Base-by-base conservation (phyloP, 78 protist species). In the Dictyostelium firmibasis region DNA sequence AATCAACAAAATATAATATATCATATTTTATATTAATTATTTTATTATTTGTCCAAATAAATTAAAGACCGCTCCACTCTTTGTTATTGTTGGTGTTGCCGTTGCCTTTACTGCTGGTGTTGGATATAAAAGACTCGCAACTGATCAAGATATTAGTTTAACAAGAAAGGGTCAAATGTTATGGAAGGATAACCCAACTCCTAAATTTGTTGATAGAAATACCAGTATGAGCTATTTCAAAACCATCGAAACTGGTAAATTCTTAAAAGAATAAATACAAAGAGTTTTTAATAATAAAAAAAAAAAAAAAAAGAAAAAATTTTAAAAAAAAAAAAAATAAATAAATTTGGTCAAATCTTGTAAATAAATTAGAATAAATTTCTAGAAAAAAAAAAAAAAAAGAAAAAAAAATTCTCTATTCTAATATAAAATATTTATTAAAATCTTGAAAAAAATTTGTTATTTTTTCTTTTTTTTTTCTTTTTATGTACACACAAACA, bases 131-230 rank as follows among this genome's bases (percentile, higher is more conserved):
- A 89, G 79, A 44, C 44, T 89, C 36, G 16, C 94, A 18, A 69
- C 81, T n/a, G 83, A 89, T 36, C 41, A 69, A 43, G 94, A 89
- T 38, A 67, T 89, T 57, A 43, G 76, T 57, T 44, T 89, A 33
- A 81, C 86, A 2, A 33, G 94, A 36, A 69, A 69, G 7, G 44
- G 72, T 50, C 86, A 78, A 67, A 89, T 89, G 94, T 47, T 81
- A 9, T 89, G 76, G 75, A 25, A 35, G 6, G 82, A 69, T 20
- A 64, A 81, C 13, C 57, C 82, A 20, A 50, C 81, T 20, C 87
- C 78, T 43, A 89, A 81, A 47, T 35, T 89, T 18, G 82, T 89
- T 81, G 87, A 78, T 25, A 41, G 67, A 81, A 69, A 69, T 1
- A 78, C 86, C 20, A 23, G 64, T 13, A 2, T 81, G 4, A 31